Percentiles rank a stretch among this genome's conserved stretches.
These are phyloP conservation scores for Tulasnella calospora DNA, from an alignment of 768 basidiomycete genomes.

Conservation along the genomic window DNA sequence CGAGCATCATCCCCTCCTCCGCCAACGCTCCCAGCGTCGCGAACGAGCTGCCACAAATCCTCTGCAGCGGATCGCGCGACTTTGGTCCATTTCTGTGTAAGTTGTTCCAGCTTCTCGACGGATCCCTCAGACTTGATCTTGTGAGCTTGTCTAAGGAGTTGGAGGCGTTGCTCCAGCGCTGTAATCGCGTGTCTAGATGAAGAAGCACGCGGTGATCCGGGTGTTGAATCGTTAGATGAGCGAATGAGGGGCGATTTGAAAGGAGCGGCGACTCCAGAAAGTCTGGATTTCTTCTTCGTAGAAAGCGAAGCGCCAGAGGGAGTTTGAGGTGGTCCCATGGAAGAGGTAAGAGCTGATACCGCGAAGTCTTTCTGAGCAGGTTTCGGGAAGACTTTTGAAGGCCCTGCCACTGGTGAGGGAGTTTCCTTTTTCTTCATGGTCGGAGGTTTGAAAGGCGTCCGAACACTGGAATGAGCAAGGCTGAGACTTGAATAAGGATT, in stretches of 20 bases:
- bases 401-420: background rate
- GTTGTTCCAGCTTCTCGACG: slow-evolving; percentile 9
- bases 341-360: background rate
- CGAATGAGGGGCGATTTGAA: slow-evolving; percentile 27
- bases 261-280: slow-evolving; percentile 7
- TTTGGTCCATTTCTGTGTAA: slow-evolving; percentile 23
- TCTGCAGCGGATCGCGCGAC: slow-evolving; percentile 27
- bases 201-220: background rate
- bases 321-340: background rate
- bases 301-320: background rate
- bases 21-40: slow-evolving; percentile 10
- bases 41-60: slow-evolving; percentile 26
- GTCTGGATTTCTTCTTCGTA: background rate
- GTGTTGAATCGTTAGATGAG: slow-evolving; percentile 1
- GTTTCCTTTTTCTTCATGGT: background rate
- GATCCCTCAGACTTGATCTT: slow-evolving; percentile 24
- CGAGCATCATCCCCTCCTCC: background rate
- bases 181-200: slow-evolving; percentile 11
- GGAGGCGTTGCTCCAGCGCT: slow-evolving; percentile 20
- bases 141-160: slow-evolving; percentile 24
- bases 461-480: slow-evolving; percentile 1
- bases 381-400: background rate
- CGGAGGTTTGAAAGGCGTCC: background rate
- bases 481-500: background rate
- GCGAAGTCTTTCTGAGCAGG: background rate